Conservation (phyloP, 768 basidiomycete genomes). For the Cubamyces sp. region DNA sequence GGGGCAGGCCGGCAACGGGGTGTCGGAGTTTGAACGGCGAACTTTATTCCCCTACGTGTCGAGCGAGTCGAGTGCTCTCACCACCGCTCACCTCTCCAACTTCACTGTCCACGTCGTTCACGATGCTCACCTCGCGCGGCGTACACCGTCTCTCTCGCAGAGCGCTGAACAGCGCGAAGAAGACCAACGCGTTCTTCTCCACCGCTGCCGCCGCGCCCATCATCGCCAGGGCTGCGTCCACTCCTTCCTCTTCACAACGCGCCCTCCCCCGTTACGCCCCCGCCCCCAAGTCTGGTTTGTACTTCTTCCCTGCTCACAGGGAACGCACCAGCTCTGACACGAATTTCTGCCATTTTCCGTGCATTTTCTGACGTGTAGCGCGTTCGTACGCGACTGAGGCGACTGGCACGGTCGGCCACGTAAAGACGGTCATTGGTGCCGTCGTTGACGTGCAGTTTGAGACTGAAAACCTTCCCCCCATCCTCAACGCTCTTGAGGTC, state of each 20-base stretch:
- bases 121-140: slow-evolving; percentile 88
- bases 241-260: slow-evolving; percentile 48
- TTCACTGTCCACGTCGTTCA: slow-evolving; percentile 37
- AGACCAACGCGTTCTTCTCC: slow-evolving; percentile 80
- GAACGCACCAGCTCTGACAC: slow-evolving; percentile 11
- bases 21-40: slow-evolving; percentile 33
- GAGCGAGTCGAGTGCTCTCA: slow-evolving; percentile 25
- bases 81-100: slow-evolving; percentile 32
- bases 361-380: slow-evolving; percentile 44
- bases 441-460: slow-evolving; percentile 99
- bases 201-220: slow-evolving; percentile 59
- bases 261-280: slow-evolving; percentile 52
- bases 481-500: slow-evolving; percentile 98
- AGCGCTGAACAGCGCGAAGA: slow-evolving; percentile 75
- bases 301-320: slow-evolving; percentile 12
- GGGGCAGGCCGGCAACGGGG: slow-evolving; percentile 34
- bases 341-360: slow-evolving; percentile 25
- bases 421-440: slow-evolving; percentile 99
- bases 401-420: slow-evolving; percentile 69
- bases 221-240: slow-evolving; percentile 55
- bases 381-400: slow-evolving; percentile 94
- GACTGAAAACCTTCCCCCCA: slow-evolving; percentile 91
- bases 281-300: slow-evolving; percentile 57
- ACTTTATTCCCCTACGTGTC: slow-evolving; percentile 36
- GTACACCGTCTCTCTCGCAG: slow-evolving; percentile 87